Percentiles rank a stretch among this genome's conserved stretches.
Conservation (phyloP, 108 stramenopile species). For the Pinguiococcus pyrenoidosus region DNA sequence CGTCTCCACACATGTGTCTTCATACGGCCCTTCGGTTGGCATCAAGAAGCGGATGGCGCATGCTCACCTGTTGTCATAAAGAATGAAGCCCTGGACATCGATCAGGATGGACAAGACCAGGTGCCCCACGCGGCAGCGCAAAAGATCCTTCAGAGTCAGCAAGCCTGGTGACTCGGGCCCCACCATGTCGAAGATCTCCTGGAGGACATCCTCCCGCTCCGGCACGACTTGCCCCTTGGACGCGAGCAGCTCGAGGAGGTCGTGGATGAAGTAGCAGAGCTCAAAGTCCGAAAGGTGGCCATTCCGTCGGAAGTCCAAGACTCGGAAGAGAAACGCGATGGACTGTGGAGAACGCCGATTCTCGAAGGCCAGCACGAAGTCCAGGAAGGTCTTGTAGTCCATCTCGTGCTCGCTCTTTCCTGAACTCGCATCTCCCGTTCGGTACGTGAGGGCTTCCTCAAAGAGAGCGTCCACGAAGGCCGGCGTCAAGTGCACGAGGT, state of each 20-base stretch:
- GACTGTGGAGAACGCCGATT: slow-evolving; percentile 17
- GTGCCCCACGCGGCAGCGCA: slow-evolving; percentile 8
- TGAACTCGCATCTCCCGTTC: background rate
- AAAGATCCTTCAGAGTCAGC: slow-evolving; percentile 23
- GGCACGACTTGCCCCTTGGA: slow-evolving; percentile 2
- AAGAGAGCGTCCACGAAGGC: slow-evolving; percentile 33
- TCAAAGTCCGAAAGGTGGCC: slow-evolving; percentile 2
- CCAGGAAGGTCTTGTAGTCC: slow-evolving; percentile 47
- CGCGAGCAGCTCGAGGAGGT: slow-evolving; percentile 3
- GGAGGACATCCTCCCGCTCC: slow-evolving; percentile 7
- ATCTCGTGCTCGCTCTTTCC: slow-evolving; percentile 21
- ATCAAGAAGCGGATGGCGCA: too few relatives aligned
- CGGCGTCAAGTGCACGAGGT: slow-evolving; percentile 13
- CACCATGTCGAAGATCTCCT: slow-evolving; percentile 34
- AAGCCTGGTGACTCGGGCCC: background rate
- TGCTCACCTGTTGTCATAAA: slow-evolving; percentile 31
- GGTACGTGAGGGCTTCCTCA: slow-evolving; percentile 33
- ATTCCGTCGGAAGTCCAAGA: slow-evolving; percentile 12
- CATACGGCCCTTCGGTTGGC: too few relatives aligned
- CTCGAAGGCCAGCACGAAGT: slow-evolving; percentile 44
- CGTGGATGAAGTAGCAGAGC: slow-evolving; percentile 25
- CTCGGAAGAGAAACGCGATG: slow-evolving; percentile 18
- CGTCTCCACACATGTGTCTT: too few relatives aligned
- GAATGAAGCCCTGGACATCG: slow-evolving; percentile 23
- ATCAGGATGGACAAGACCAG: slow-evolving; percentile 27